Evolutionary conservation across 2,329 filamentous ascomycete species (phyloP).

Genomic region (Fusarium temperatum): DNA sequence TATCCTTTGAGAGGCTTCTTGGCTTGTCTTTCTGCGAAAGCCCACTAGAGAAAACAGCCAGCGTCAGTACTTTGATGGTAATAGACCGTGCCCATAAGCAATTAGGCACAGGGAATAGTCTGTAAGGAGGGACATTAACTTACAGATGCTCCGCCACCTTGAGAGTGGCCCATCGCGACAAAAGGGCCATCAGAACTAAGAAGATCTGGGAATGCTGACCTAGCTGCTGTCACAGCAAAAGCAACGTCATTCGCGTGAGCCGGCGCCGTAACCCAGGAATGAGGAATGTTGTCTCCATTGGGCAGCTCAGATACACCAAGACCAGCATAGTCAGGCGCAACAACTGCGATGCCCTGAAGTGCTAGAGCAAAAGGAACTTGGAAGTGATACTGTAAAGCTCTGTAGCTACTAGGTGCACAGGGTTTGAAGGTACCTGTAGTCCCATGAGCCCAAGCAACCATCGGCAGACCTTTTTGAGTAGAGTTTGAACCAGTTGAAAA

Average conservation of each 20-base stretch:
- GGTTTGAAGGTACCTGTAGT: conserved; percentile 22
- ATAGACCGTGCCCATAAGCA: rapidly evolving
- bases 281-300: conserved; percentile 14
- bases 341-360: conserved; percentile 24
- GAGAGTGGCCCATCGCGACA: background rate
- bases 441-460: background rate
- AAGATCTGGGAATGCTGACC: conserved; percentile 7
- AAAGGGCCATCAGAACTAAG: background rate
- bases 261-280: conserved; percentile 17
- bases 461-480: background rate
- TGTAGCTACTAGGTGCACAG: conserved; percentile 24
- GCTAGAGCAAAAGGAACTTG: conserved; percentile 24
- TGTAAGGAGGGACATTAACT: background rate
- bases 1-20: conserved; percentile 20
- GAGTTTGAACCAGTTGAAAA: background rate
- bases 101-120: background rate
- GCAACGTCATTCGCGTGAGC: conserved; percentile 30
- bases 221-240: conserved; percentile 17
- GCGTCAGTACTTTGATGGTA: background rate
- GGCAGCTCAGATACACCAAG: conserved; percentile 16
- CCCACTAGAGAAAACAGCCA: background rate
- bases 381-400: conserved; percentile 27
- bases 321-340: conserved; percentile 29
- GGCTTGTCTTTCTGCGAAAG: conserved; percentile 23
- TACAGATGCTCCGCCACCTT: background rate